These are phyloP conservation scores for Neophaeococcomyces aloes DNA, from an alignment of 2,329 filamentous ascomycete genomes.

Conservation along the genomic window DNA sequence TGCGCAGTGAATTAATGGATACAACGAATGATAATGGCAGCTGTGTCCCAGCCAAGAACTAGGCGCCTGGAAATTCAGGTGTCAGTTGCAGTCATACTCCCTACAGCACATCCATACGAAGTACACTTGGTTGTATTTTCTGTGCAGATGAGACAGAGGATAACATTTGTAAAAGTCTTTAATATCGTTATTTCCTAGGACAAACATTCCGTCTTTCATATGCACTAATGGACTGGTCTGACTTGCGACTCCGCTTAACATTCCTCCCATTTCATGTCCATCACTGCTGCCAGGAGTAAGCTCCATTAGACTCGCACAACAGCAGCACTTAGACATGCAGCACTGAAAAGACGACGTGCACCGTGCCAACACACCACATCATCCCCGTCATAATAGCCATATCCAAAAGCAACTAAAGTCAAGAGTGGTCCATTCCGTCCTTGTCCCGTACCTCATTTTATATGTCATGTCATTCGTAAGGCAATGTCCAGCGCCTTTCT, in stretches of 20 bases:
- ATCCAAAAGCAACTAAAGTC: neutral
- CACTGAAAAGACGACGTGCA: too few species aligned
- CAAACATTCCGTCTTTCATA: neutral
- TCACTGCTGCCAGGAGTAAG: neutral
- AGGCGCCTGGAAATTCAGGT: neutral
- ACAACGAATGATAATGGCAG: neutral
- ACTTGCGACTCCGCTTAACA: too few species aligned
- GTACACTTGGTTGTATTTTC: neutral
- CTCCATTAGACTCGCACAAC: too few species aligned
- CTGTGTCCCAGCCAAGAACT: neutral
- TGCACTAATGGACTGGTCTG: neutral
- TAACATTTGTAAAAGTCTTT: neutral
- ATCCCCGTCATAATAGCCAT: too few species aligned
- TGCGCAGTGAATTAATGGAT: neutral
- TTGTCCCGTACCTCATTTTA: neutral
- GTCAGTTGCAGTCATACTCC: neutral
- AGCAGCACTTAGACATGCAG: too few species aligned
- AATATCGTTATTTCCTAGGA: neutral
- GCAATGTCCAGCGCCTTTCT: conserved; percentile 3
- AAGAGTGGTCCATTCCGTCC: conserved; percentile 4
- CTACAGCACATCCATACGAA: neutral
- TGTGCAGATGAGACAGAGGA: neutral
- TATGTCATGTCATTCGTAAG: conserved; percentile 1
- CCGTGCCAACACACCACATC: too few species aligned
- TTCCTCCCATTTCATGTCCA: neutral